Percentiles rank a stretch among this genome's conserved stretches.
Evolutionary conservation across 176 grass and related monocot species (phyloP).

Genomic region (Elaeis guineensis): DNA sequence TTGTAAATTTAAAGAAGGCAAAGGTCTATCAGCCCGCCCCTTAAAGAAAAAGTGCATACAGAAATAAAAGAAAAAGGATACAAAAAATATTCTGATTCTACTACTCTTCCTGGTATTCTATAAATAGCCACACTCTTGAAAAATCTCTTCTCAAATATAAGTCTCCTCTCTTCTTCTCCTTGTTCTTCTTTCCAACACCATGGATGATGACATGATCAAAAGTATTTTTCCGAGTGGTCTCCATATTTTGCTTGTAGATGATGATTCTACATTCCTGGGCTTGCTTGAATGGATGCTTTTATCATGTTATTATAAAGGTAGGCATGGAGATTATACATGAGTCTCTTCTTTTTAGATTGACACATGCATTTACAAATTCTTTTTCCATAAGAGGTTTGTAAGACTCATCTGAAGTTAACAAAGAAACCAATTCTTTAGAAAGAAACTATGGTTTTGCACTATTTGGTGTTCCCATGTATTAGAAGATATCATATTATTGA

Average conservation of each 20-base stretch:
- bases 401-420: not conserved
- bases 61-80: too few species aligned
- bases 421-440: too few species aligned
- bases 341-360: not conserved
- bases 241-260: not conserved
- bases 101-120: not conserved
- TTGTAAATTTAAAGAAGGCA: too few species aligned
- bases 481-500: too few species aligned
- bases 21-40: too few species aligned
- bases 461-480: too few species aligned
- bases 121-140: not conserved
- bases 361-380: not conserved
- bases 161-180: not conserved
- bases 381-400: not conserved
- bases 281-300: not conserved
- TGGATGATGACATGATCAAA: not conserved
- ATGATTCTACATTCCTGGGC: not conserved
- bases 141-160: not conserved
- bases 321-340: not conserved
- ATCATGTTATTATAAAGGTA: constrained; percentile 3
- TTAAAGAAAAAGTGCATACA: too few species aligned
- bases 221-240: not conserved
- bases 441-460: too few species aligned
- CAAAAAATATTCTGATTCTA: too few species aligned
- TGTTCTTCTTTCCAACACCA: not conserved